Evolutionary conservation across 2,329 filamentous ascomycete species (phyloP), one percentile per base, ranked within the genome.

Genomic region (Stagonosporopsis tanaceti): DNA sequence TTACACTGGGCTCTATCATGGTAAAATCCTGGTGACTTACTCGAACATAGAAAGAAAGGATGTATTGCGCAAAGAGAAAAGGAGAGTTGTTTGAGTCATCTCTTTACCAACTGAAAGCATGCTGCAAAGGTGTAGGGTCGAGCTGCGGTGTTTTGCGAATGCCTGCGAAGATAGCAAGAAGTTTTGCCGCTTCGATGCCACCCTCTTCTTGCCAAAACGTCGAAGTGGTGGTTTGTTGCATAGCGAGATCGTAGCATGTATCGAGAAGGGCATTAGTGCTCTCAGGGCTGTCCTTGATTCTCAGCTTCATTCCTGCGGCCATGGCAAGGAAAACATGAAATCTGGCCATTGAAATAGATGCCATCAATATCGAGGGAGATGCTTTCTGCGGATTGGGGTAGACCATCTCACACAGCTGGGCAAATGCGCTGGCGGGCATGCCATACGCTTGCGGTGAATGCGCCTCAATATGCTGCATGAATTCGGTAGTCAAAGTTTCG

Each of bases 281-380:
- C 52, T 75, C 73, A 0, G 63, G 59, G 12, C 63, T 62, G 39
- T 71, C 69, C 25, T 63, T 66, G 45, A 74, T 72, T 3, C 74
- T 59, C 12, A 74, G 42, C 44, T 75, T 75, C 73, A 75, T 74
- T 3, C 71, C 72, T 24, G 73, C 65, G 0, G 74, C 71, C 74
- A 75, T 75, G 9, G 72, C 70, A 35, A 75, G 62, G 50, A 76
- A 76, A 12, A 76, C 72, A 37, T 74, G 72, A 42, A 75, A 76
- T 12, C 74, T 65, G 0, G 71, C 74, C 71, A 76, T 75, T 6
- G 64, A 58, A 27, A 70, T 65, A 0, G 73, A 74, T 2, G 66
- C 62, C 7, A 3, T 65, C 60, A 4, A 62, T 48, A 8, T 69
- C 59, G 12, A 65, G 42, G 3, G 64, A 0, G 62, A 54, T 1